phyloP scores from a whole-genome alignment of 2,329 filamentous ascomycete species.

The Fusarium tuaranense region DNA sequence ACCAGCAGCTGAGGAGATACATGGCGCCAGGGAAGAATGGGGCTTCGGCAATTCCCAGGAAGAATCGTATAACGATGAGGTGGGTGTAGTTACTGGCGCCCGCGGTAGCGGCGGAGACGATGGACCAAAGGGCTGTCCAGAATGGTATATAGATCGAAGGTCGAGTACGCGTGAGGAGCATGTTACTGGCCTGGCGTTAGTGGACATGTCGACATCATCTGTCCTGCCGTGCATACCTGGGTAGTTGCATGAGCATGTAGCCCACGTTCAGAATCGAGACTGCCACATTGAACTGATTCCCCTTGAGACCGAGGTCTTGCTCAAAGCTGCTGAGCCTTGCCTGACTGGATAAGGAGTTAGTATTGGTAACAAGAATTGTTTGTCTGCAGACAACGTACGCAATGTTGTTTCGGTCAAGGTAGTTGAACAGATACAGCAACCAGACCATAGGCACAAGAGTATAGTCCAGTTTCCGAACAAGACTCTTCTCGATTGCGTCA shows the following conservation, averaged over 20 bases:
- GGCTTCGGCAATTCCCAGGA: constrained; percentile 52
- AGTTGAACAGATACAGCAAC: not conserved
- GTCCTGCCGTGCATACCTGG: not conserved
- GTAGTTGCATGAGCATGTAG: not conserved
- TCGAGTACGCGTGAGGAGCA: not conserved
- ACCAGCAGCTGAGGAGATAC: constrained; percentile 40
- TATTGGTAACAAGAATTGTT: not conserved
- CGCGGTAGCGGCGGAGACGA: constrained; percentile 55
- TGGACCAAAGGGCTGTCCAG: constrained; percentile 54
- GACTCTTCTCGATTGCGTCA: not conserved
- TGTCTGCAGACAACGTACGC: not conserved
- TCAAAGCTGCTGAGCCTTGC: not conserved
- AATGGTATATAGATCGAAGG: constrained; percentile 30
- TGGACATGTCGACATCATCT: not conserved
- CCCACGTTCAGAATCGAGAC: not conserved
- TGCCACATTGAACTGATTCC: not conserved
- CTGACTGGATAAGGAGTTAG: not conserved
- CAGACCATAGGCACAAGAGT: not conserved
- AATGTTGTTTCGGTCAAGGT: not conserved
- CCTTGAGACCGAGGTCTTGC: not conserved
- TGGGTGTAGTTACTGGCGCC: constrained; percentile 48
- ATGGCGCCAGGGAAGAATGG: constrained; percentile 41
- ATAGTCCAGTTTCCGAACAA: not conserved
- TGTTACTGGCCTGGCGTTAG: not conserved
- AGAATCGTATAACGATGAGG: constrained; percentile 49